Evolutionary conservation across 2,329 filamentous ascomycete species (phyloP).

Genomic region (Pseudogymnoascus sp.): DNA sequence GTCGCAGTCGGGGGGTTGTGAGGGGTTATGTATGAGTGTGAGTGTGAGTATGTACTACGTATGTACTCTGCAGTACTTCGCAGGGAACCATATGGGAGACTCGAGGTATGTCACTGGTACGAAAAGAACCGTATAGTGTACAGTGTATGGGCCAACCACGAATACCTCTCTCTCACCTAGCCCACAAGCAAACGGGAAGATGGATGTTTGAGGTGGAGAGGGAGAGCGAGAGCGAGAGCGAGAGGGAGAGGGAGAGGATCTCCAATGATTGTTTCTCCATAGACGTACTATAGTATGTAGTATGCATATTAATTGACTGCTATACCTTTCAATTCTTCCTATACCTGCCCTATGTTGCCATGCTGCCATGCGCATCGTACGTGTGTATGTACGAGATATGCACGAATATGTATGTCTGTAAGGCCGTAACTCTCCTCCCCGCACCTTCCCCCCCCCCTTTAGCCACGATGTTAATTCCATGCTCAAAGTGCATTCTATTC

Average conservation of each 20-base stretch:
- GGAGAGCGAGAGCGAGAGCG: too few relatives aligned
- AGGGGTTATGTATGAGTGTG: background rate
- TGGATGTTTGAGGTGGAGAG: conserved; percentile 1
- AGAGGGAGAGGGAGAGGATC: background rate
- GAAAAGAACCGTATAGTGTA: background rate
- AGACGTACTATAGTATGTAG: background rate
- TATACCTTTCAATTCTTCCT: background rate
- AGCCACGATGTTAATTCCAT: background rate
- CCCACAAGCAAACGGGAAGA: background rate
- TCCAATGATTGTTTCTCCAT: conserved; percentile 5
- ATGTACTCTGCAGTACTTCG: background rate
- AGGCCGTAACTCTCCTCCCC: background rate
- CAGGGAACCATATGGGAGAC: background rate
- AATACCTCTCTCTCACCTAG: background rate
- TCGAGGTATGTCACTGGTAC: background rate
- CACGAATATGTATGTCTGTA: background rate
- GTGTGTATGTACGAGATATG: background rate
- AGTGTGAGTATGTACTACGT: background rate
- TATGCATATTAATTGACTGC: background rate
- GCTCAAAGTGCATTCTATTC: background rate
- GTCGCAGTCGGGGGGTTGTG: background rate
- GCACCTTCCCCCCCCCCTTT: background rate
- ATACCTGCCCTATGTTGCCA: background rate
- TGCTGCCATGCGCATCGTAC: conserved; percentile 2
- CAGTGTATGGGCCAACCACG: background rate